phyloP scores from a whole-genome alignment of 805 yeast species.

The Wickerhamomyces kurtzmanii region DNA sequence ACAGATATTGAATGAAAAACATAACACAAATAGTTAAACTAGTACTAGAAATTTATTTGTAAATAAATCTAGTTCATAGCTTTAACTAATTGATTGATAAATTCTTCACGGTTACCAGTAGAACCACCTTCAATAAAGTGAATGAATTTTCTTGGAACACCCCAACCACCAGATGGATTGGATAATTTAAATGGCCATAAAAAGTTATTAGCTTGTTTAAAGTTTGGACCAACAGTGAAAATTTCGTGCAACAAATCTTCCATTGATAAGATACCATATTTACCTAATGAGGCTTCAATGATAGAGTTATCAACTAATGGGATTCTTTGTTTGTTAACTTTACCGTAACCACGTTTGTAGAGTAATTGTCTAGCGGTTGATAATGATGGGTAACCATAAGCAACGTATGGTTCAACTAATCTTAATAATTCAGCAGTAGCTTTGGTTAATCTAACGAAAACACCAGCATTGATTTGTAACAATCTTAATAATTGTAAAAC shows the following conservation, averaged over 20 bases:
- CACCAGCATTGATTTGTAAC: conserved; percentile 91
- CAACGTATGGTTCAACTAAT: conserved; percentile 93
- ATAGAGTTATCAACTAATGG: conserved; percentile 81
- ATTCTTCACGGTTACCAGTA: conserved; percentile 96
- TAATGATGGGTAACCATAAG: conserved; percentile 95
- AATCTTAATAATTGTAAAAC: conserved; percentile 90
- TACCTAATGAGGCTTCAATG: conserved; percentile 81
- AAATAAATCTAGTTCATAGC: conserved; percentile 72
- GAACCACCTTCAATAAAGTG: conserved; percentile 98
- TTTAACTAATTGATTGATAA: conserved; percentile 89
- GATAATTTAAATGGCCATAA: conserved; percentile 97
- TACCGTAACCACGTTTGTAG: conserved; percentile 98
- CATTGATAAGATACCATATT: conserved; percentile 85
- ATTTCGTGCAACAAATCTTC: conserved; percentile 96
- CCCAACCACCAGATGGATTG: conserved; percentile 97
- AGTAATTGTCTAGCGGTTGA: conserved; percentile 86
- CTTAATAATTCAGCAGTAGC: conserved; percentile 88
- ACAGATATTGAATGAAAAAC: too few species aligned
- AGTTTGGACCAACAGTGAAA: conserved; percentile 95
- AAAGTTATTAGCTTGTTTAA: conserved; percentile 98
- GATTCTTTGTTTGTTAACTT: conserved; percentile 93
- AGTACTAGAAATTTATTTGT: too few species aligned
- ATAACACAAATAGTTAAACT: too few species aligned
- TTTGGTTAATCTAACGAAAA: conserved; percentile 90
- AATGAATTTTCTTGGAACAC: conserved; percentile 92